Evolutionary conservation across 164 flowering plant species (phyloP).

Genomic region (Nymphaea thermarum): DNA sequence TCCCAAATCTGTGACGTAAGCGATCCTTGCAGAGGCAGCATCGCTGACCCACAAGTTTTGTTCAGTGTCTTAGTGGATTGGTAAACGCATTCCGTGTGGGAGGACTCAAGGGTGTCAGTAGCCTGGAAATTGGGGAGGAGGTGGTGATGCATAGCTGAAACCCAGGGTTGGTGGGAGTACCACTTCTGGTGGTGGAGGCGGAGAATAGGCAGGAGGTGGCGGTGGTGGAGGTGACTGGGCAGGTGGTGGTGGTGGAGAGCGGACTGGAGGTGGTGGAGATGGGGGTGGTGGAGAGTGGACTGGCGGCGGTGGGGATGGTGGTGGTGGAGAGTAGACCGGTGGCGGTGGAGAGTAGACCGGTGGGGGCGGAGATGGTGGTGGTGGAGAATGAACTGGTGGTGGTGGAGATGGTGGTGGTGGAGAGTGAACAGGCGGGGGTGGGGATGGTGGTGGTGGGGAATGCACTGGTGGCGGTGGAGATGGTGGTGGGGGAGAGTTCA

Average conservation of each 20-base stretch:
- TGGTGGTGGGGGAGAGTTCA: background rate
- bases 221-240: background rate
- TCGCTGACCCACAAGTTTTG: no score
- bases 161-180: slow-evolving; percentile 3
- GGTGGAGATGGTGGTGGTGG: background rate
- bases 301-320: background rate
- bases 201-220: background rate
- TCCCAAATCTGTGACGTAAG: no score
- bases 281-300: background rate
- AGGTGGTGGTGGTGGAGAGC: background rate
- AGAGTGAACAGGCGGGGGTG: background rate
- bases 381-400: background rate
- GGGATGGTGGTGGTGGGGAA: background rate
- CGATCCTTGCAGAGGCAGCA: no score
- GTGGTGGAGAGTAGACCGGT: background rate
- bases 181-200: slow-evolving; percentile 1
- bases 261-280: background rate
- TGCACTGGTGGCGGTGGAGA: background rate
- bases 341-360: background rate
- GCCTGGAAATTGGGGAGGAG: slow-evolving; percentile 4
- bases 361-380: background rate
- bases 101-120: background rate
- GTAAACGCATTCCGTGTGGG: no score
- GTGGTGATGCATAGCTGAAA: slow-evolving; percentile 9
- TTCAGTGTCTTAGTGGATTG: no score